These are phyloP conservation scores for Tetracladium setigerum DNA, from an alignment of 495 filamentous ascomycete species.

Conservation along the genomic window DNA sequence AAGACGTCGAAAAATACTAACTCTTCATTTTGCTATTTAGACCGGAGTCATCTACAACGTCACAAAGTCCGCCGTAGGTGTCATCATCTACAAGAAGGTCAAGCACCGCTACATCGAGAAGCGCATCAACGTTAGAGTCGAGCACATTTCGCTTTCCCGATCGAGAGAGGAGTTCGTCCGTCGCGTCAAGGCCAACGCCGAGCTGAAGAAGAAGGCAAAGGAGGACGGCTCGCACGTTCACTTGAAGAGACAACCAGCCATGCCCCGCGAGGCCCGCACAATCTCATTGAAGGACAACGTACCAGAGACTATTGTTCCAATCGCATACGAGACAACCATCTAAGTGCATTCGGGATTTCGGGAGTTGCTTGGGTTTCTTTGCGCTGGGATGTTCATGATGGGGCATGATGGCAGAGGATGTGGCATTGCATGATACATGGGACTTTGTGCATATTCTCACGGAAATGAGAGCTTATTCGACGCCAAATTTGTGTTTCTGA, in stretches of 20 bases:
- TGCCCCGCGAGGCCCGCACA: conserved; percentile 71
- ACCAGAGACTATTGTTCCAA: conserved; percentile 84
- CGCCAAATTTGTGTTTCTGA: conserved; percentile 4
- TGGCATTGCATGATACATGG: conserved; percentile 23
- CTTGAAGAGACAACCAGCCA: conserved; percentile 82
- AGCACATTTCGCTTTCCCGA: conserved; percentile 91
- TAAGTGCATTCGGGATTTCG: conserved; percentile 43
- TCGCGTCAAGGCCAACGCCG: conserved; percentile 92
- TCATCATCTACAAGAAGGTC: conserved; percentile 98
- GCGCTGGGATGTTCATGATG: conserved; percentile 11
- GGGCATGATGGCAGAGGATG: conserved; percentile 9
- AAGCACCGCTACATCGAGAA: conserved; percentile 98
- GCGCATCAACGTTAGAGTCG: conserved; percentile 96
- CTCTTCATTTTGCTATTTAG: conserved; percentile 29
- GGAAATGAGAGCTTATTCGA: conserved; percentile 21
- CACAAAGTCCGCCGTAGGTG: conserved; percentile 89
- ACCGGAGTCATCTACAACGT: conserved; percentile 98
- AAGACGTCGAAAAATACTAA: too few relatives aligned
- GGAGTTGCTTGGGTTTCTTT: conserved; percentile 25
- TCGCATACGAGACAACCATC: conserved; percentile 97
- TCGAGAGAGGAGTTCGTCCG: conserved; percentile 92
- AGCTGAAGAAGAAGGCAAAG: conserved; percentile 87
- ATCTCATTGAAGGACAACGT: conserved; percentile 68
- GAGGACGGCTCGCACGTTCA: conserved; percentile 74
- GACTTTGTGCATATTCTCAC: conserved; percentile 20